Conservation (phyloP, 2,329 filamentous ascomycete genomes). For the Rhexocercosporidium sp. region DNA sequence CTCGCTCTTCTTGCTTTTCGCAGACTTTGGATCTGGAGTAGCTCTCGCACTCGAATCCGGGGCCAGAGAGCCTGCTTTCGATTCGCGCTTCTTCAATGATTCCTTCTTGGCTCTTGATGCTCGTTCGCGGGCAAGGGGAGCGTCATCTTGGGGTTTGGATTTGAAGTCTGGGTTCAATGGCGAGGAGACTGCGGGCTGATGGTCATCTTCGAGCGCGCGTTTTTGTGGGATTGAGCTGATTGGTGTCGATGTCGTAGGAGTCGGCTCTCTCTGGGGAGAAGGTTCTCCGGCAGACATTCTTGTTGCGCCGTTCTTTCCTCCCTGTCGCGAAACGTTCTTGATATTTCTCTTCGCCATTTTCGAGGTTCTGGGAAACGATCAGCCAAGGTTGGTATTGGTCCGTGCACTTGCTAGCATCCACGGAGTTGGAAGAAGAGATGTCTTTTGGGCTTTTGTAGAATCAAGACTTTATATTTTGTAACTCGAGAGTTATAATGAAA, state of each 20-base stretch:
- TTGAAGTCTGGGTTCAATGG: conserved; percentile 73
- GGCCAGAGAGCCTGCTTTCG: conserved; percentile 52
- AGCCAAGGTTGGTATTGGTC: too few species aligned
- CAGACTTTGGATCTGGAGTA: conserved; percentile 60
- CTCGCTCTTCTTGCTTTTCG: conserved; percentile 45
- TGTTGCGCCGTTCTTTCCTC: conserved; percentile 3
- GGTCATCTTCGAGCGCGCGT: conserved; percentile 69
- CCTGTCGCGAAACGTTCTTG: conserved; percentile 2
- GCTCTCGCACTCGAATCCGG: conserved; percentile 57
- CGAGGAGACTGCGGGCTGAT: conserved; percentile 73
- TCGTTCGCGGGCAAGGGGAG: conserved; percentile 38
- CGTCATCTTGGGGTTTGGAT: conserved; percentile 45
- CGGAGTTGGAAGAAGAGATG: too few species aligned
- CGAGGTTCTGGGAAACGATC: neutral
- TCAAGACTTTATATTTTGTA: too few species aligned
- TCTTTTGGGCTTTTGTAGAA: too few species aligned
- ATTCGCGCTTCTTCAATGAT: conserved; percentile 70
- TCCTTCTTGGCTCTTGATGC: conserved; percentile 65
- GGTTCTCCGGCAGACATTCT: conserved; percentile 21
- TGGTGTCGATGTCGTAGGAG: conserved; percentile 43
- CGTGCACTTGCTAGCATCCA: too few species aligned
- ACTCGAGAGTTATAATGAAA: too few species aligned
- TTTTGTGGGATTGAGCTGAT: conserved; percentile 64
- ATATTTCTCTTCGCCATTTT: neutral
- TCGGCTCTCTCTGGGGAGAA: conserved; percentile 44